phyloP scores from a whole-genome alignment of 495 filamentous ascomycete genomes.

The Physcia stellaris region DNA sequence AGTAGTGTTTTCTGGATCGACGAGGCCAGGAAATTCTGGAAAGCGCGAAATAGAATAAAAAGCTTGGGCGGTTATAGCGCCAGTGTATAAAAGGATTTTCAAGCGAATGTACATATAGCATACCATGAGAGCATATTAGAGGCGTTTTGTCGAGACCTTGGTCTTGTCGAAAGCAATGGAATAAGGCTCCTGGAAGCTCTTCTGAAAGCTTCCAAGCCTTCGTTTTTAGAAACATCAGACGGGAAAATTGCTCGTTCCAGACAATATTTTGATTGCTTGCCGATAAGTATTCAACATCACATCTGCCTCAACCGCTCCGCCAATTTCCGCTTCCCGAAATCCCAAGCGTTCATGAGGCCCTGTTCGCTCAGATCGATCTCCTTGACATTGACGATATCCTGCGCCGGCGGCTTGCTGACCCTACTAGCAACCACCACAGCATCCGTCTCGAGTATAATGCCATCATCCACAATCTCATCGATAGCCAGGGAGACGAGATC shows the following conservation, averaged over 20 bases:
- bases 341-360: slow-evolving; percentile 86
- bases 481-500: slow-evolving; percentile 82
- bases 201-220: too few species aligned
- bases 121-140: too few species aligned
- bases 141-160: too few species aligned
- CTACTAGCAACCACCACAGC: slow-evolving; percentile 80
- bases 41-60: slow-evolving; percentile 19
- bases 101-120: too few species aligned
- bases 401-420: slow-evolving; percentile 80
- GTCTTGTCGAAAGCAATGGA: too few species aligned
- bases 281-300: slow-evolving; percentile 4
- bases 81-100: slow-evolving; percentile 37
- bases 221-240: too few species aligned
- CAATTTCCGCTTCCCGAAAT: slow-evolving; percentile 86
- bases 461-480: slow-evolving; percentile 93
- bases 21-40: slow-evolving; percentile 67
- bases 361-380: slow-evolving; percentile 93
- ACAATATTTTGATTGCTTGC: too few species aligned
- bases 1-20: slow-evolving; percentile 92
- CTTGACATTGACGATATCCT: slow-evolving; percentile 78
- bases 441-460: slow-evolving; percentile 93
- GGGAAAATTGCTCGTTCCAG: neutral
- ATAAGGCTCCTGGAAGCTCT: too few species aligned
- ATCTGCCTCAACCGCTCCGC: slow-evolving; percentile 82
- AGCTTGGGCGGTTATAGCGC: slow-evolving; percentile 29